Evolutionary conservation across 371 early-diverging fungal species (phyloP).

Genomic region (Dichotomocladium elegans): DNA sequence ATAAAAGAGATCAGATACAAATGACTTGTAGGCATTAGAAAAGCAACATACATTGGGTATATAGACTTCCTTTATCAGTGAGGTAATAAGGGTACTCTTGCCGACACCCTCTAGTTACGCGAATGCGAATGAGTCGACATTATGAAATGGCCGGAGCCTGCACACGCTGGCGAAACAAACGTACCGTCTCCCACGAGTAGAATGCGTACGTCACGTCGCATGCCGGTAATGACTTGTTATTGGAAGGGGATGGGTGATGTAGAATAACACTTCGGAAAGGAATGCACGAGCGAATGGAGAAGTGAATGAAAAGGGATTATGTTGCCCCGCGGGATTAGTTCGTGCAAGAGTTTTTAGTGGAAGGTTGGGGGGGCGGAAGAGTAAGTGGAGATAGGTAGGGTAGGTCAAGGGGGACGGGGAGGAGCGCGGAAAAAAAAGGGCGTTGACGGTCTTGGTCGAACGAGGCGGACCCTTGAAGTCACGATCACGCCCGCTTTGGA

Average conservation of each 20-base stretch:
- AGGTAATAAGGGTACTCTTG: slow-evolving; percentile 93
- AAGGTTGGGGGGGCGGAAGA: neutral
- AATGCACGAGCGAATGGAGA: neutral
- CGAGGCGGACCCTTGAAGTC: no score
- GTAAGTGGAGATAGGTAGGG: no score
- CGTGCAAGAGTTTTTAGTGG: no score
- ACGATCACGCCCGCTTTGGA: neutral
- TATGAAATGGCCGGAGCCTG: neutral
- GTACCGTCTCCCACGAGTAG: slow-evolving; percentile 89
- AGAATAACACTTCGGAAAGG: neutral
- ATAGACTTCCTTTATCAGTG: slow-evolving; percentile 93
- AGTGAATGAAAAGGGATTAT: neutral
- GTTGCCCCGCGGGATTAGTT: no score
- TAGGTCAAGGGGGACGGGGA: no score
- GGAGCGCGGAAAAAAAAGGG: no score
- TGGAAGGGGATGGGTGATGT: neutral
- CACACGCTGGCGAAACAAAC: slow-evolving; percentile 4
- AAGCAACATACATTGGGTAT: slow-evolving; percentile 89
- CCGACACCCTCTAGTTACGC: slow-evolving; percentile 78
- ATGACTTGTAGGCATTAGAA: no score
- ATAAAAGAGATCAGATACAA: neutral
- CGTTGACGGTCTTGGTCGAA: no score
- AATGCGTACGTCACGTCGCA: slow-evolving; percentile 90
- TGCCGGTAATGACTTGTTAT: slow-evolving; percentile 18
- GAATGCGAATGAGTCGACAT: neutral